Base-by-base conservation (phyloP, 2,329 filamentous ascomycete species). In the Amauroascus niger region DNA sequence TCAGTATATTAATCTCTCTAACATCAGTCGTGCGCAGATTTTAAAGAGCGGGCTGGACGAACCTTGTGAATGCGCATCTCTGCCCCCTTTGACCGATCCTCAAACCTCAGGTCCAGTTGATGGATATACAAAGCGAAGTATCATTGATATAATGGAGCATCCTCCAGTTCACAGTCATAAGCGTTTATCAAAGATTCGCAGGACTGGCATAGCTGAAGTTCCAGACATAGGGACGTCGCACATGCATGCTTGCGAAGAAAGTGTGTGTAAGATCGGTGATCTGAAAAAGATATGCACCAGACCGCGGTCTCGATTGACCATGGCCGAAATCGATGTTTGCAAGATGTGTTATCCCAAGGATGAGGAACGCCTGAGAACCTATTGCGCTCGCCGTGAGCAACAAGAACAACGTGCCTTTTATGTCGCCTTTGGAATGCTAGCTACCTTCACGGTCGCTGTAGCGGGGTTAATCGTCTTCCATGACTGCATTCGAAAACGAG, bases 311-410 rank as follows among this genome's bases (percentile, higher is more conserved):
- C 33, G 24, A 16, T 35, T 44, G 30, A 37, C 47, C 1, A 30
- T 22, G 16, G 49, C 24, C n/a, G 48, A 52, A 9, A 40, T 16
- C 24, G 43, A 48, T 14, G 40, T 49, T 18, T 58, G 57, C 43
- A 53, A 44, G 16, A 55, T 58, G 55, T 58, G 57, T 35, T 55
- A 43, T 11, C 57, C 57, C 8, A 44, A 24, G 28, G 39, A 57
- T 22, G 55, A 58, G 28, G 49, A 44, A 13, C 47, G 30, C 8
- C 51, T 58, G 1, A 24, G 41, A 22, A 16, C 3, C 1, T 24
- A 56, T 20, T 56, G 55, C 30, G 11, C 14, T 4, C 3, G 43
- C 24, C 49, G 39, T 20, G 28, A 39, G 13, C 24, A 44, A 28
- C 54, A 50, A 16, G 54, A 56, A 49, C 20, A 40, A 37, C 24